Conservation (phyloP, 352 stramenopile genomes). For the Globisporangium echinulatum region DNA sequence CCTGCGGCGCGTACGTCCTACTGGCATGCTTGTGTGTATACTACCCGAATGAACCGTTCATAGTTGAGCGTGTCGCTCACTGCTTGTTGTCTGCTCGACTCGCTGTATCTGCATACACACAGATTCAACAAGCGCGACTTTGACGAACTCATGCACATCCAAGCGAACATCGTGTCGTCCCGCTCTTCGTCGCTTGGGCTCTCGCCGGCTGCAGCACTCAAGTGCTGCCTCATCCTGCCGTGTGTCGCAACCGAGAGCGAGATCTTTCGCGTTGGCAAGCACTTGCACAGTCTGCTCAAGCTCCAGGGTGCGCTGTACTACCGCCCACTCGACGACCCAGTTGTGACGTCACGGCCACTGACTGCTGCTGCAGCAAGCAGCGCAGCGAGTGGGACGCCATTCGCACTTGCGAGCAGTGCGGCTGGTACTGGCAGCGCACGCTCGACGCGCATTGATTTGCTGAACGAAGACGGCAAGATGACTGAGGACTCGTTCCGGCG, state of each 20-base stretch:
- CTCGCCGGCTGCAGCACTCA: slow-evolving; percentile 36
- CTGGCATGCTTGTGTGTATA: background rate
- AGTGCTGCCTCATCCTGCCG: slow-evolving; percentile 65
- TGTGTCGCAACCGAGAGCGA: slow-evolving; percentile 47
- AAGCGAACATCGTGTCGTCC: slow-evolving; percentile 33
- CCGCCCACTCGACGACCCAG: slow-evolving; percentile 21
- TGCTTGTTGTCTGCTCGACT: background rate
- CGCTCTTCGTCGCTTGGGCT: slow-evolving; percentile 25
- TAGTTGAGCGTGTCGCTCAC: background rate
- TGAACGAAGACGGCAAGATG: slow-evolving; percentile 45
- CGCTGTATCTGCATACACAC: background rate
- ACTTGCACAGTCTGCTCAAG: slow-evolving; percentile 62
- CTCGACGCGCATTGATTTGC: slow-evolving; percentile 18
- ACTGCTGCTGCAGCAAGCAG: background rate
- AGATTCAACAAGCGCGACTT: slow-evolving; percentile 64
- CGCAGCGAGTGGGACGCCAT: background rate
- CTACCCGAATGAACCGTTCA: no score
- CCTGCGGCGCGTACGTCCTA: slow-evolving; percentile 34
- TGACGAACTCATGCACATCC: slow-evolving; percentile 75
- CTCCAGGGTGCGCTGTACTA: slow-evolving; percentile 64
- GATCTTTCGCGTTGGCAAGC: slow-evolving; percentile 69
- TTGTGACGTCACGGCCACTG: background rate
- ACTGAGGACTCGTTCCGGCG: slow-evolving; percentile 67
- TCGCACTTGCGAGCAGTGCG: background rate
- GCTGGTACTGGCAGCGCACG: background rate